Percentiles rank a stretch among this genome's conserved stretches.
Evolutionary conservation across 306 rosid species (phyloP).

Genomic region (Vicia sativa): DNA sequence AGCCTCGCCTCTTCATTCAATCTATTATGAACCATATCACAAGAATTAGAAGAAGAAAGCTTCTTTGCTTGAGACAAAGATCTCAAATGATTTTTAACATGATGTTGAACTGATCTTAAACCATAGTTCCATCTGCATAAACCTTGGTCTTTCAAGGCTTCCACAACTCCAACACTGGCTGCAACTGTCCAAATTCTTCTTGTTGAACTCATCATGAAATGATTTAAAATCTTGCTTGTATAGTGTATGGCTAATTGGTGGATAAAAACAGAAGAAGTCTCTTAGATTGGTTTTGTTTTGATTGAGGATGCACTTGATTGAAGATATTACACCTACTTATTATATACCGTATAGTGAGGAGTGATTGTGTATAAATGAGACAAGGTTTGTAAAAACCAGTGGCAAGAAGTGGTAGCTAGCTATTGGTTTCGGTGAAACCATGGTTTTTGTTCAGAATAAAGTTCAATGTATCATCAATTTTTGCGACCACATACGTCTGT

Average conservation of each 20-base stretch:
- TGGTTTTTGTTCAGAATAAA: slow-evolving; percentile 19
- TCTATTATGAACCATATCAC: slow-evolving; percentile 33
- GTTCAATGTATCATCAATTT: slow-evolving; percentile 1
- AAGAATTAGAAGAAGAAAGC: slow-evolving; percentile 39
- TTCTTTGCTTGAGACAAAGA: slow-evolving; percentile 46
- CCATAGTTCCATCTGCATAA: slow-evolving; percentile 53
- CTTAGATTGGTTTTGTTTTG: slow-evolving; percentile 5
- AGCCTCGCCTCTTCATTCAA: slow-evolving; percentile 46
- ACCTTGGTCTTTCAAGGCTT: slow-evolving; percentile 61
- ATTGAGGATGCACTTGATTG: slow-evolving; percentile 17
- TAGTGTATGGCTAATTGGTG: not conserved
- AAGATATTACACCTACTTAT: not conserved
- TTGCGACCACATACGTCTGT: slow-evolving; percentile 30
- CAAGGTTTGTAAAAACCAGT: slow-evolving; percentile 29
- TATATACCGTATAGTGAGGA: not conserved
- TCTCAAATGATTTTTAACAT: slow-evolving; percentile 44
- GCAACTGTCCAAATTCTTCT: slow-evolving; percentile 46
- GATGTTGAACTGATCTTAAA: slow-evolving; percentile 45
- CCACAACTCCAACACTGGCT: slow-evolving; percentile 47
- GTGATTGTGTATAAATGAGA: not conserved
- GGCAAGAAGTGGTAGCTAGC: slow-evolving; percentile 15
- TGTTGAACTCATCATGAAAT: slow-evolving; percentile 33
- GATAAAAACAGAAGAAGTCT: not conserved
- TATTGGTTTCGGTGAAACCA: slow-evolving; percentile 37
- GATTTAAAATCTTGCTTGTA: not conserved